Percentiles rank a stretch among this genome's conserved stretches.
phyloP scores from a whole-genome alignment of 2,329 filamentous ascomycete genomes.

The Diaporthe batatas region DNA sequence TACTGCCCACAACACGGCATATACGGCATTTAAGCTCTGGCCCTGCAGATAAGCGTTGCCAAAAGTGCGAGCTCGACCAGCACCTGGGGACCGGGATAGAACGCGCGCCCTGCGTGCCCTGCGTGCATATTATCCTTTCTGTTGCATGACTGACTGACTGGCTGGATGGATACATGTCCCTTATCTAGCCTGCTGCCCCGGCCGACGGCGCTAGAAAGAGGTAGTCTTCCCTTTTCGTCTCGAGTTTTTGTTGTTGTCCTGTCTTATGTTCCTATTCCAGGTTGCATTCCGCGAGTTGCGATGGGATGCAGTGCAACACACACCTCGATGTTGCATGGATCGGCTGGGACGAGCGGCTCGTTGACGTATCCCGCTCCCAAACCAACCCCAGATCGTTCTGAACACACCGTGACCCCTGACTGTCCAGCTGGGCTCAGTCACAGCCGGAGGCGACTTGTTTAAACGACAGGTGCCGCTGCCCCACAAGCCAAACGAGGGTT shows the following conservation, averaged over 20 bases:
- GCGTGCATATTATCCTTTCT: not conserved
- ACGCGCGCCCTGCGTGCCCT: not conserved
- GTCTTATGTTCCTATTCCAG: not conserved
- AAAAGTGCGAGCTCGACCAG: not conserved
- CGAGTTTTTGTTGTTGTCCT: not conserved
- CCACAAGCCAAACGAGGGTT: not conserved
- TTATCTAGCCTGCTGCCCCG: constrained; percentile 8
- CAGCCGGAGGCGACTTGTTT: not conserved
- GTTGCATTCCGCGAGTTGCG: constrained; percentile 14
- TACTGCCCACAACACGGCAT: not conserved
- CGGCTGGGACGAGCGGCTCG: not conserved
- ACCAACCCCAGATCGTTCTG: not conserved
- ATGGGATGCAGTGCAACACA: not conserved
- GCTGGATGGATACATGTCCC: constrained; percentile 7
- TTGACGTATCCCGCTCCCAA: not conserved
- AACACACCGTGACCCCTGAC: too few species aligned
- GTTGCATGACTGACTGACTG: not conserved
- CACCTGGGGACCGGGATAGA: not conserved
- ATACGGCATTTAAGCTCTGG: constrained; percentile 1
- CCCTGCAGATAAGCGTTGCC: not conserved
- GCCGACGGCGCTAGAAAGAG: not conserved
- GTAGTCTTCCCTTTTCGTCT: not conserved
- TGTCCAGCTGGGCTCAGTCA: not conserved
- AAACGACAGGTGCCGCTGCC: constrained; percentile 10
- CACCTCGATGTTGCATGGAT: constrained; percentile 18